Evolutionary conservation across 768 basidiomycete species (phyloP), one percentile per base, ranked within the genome.

Genomic region (Leccinum uliginosum): DNA sequence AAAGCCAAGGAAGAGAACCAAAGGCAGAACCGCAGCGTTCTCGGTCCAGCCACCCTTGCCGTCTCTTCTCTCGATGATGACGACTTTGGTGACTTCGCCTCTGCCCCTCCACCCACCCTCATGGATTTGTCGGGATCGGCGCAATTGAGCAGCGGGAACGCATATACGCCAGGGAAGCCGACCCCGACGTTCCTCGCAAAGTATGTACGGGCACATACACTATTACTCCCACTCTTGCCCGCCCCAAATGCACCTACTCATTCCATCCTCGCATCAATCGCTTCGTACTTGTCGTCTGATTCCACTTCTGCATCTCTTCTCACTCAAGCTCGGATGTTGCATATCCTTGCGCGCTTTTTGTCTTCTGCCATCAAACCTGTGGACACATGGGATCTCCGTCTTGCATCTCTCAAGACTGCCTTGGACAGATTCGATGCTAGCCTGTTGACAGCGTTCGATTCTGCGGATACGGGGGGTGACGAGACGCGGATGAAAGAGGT

Each of bases 401-500:
- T 80, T 27, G 70, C 83, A 3, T 82, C 88, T 14, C 77, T 98
- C 19, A 81, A 89, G 12, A 80, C 87, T 0, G 86, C 91, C 0
- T 84, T 87, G 68, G 95, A 98, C 64, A 80, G 91, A 5, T 98
- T 96, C 72, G 93, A 98, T 62, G 89, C 89, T 12, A 81, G 77
- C 26, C 78, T 96, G 12, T 78, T 99, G n/a, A 81, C 87, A 1
- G 88, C 87, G 0, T 99, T 99, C 65, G 96, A 98, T 66, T 73
- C 75, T n/a, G 89, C 91, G 0, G 95, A 97, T 69, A 80, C 82
- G 7, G 79, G 78, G 27, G 78, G 76, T 5, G 84, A 96, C 60
- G 92, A 96, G 65, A 68, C 59, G 1, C 81, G 75, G 12, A 98
- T 98, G 95, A 77, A 79, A 52, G 84, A 89, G 53, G 88, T 86